Evolutionary conservation across 352 stramenopile genomes (phyloP), one percentile per base, ranked within the genome.

Genomic region (Pythium aristosporum): DNA sequence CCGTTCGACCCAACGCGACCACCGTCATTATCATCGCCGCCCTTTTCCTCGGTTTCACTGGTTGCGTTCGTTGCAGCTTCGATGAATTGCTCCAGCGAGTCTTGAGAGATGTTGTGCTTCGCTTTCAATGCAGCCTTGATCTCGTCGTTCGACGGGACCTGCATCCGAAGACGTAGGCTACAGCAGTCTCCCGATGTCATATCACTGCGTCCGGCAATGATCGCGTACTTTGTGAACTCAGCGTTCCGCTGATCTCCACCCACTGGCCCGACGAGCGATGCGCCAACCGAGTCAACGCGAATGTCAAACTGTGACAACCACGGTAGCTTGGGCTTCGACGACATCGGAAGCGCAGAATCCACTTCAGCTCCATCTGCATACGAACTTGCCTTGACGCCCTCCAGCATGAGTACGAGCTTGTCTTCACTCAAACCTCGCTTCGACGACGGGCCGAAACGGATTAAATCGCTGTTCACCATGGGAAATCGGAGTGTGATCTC

Each of bases 381-480:
- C 9, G 63, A 71, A 1, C 74, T 85, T 13, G 89, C 63, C 18
- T 85, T 87, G 5, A 94, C 79, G 25, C 63, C 66, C 48, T 91
- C 80, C n/a, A 96, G 65, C 23, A 75, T 74, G 43, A 96, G 41
- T 32, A 92, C 52, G 28, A 96, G 61, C 51, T 79, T 82, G 64
- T 96, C 87, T 82, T 96, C 87, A 56, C 82, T 92, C 32, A 94
- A 61, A 13, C 87, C 87, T 32, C 85, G 81, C 60, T 80, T 92
- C 6, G 84, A 91, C 7, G 85, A 94, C 20, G 67, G 57, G 8
- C 87, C 87, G 65, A 93, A 94, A 9, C 85, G 84, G 71, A 94
- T 88, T 5, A 89, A 56, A 62, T 96, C 87, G 58, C 84, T 94
- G 32, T 72, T 84, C 9, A 96, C 80, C 80, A 94, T 90, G 8